Conservation (phyloP, 768 basidiomycete species). For the Boletus vermiculosoides region DNA sequence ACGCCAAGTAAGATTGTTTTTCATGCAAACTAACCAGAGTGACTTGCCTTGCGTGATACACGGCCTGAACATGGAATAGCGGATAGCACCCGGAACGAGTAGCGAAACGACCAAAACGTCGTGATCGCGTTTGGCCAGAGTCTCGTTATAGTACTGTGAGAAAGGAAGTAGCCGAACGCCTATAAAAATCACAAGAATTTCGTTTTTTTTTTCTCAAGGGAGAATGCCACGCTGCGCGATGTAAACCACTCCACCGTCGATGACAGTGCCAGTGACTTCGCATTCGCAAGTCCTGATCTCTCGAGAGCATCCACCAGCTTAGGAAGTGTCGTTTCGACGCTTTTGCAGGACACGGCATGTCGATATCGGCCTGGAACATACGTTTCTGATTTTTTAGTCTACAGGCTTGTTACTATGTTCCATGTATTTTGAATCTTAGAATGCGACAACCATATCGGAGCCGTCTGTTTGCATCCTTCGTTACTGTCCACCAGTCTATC, state of each 20-base stretch:
- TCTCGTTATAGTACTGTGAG: constrained; percentile 36
- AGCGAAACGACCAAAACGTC: constrained; percentile 1
- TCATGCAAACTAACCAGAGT: background rate
- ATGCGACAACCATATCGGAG: background rate
- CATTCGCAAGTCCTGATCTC: constrained; percentile 50
- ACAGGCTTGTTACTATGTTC: background rate
- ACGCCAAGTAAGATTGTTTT: background rate
- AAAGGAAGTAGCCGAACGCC: constrained; percentile 19
- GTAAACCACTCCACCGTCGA: constrained; percentile 50
- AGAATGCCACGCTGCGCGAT: constrained; percentile 68
- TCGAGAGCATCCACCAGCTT: constrained; percentile 54
- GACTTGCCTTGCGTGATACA: constrained; percentile 23
- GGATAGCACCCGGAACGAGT: background rate
- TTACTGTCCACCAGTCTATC: background rate
- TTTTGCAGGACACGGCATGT: constrained; percentile 57
- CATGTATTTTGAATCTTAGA: background rate
- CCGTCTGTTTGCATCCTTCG: background rate
- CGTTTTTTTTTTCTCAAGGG: constrained; percentile 36
- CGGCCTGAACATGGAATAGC: constrained; percentile 28
- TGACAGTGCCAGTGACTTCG: constrained; percentile 63
- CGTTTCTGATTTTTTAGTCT: background rate
- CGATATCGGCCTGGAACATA: constrained; percentile 58
- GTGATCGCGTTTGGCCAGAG: background rate
- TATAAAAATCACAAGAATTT: constrained; percentile 22
- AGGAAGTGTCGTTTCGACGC: constrained; percentile 64